These are phyloP conservation scores for Juglanconis sp. DNA, from an alignment of 2,329 filamentous ascomycete genomes.

Conservation along the genomic window DNA sequence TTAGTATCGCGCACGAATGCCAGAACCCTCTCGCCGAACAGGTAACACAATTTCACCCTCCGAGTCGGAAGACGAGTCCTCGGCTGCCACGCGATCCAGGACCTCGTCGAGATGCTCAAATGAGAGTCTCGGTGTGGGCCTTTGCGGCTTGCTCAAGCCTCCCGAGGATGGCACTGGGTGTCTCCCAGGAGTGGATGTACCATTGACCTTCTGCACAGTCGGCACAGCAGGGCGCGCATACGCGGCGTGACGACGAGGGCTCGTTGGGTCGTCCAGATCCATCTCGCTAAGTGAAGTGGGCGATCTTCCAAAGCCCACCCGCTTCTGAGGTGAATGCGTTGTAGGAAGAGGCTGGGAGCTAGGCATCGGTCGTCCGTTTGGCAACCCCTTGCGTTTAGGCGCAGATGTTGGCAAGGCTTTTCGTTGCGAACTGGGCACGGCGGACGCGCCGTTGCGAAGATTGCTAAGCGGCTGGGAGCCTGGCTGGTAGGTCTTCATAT, in stretches of 20 bases:
- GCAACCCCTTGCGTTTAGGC: slow-evolving; percentile 48
- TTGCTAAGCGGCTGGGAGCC: slow-evolving; percentile 35
- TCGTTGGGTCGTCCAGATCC: slow-evolving; percentile 41
- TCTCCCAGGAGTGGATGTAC: slow-evolving; percentile 33
- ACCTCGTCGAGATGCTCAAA: slow-evolving; percentile 59
- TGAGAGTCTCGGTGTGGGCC: slow-evolving; percentile 40
- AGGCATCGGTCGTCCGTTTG: slow-evolving; percentile 40
- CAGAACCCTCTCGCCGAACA: slow-evolving; percentile 20
- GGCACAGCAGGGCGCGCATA: slow-evolving; percentile 31
- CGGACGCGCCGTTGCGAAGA: slow-evolving; percentile 30
- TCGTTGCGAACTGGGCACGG: slow-evolving; percentile 26
- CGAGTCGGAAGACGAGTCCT: slow-evolving; percentile 53
- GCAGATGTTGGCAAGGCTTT: slow-evolving; percentile 46
- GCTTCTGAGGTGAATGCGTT: slow-evolving; percentile 36
- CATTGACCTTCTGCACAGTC: slow-evolving; percentile 43
- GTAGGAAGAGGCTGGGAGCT: slow-evolving; percentile 23
- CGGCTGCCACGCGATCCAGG: slow-evolving; percentile 51
- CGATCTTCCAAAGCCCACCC: slow-evolving; percentile 47
- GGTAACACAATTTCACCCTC: slow-evolving; percentile 56
- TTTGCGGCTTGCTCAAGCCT: slow-evolving; percentile 40
- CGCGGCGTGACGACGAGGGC: slow-evolving; percentile 26
- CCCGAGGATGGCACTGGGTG: slow-evolving; percentile 46
- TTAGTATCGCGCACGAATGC: slow-evolving; percentile 1
- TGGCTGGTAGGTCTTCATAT: slow-evolving; percentile 55
- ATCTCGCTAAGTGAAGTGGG: slow-evolving; percentile 42